Base-by-base conservation (phyloP, 2,329 filamentous ascomycete genomes). In the Alternaria sp. region DNA sequence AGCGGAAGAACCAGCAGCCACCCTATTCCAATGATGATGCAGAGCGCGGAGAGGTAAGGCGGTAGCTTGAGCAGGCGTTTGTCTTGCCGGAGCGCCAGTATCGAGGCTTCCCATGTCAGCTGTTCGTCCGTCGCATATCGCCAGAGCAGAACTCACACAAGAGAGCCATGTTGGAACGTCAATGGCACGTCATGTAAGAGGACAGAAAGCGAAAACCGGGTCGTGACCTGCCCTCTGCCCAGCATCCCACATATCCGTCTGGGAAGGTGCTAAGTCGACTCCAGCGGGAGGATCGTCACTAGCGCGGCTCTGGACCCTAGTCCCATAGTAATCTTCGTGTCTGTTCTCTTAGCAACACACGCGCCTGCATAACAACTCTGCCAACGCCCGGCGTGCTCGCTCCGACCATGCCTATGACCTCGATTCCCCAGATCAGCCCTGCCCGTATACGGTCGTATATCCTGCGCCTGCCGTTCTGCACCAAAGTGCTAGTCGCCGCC, bases 1-100 rank as follows among this genome's bases (percentile, higher is more conserved):
- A 98, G 86, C 3, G 96, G 96, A 2, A 99, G 88, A 30, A 98
- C 85, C 21, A 97, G 88, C 13, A 99, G 89, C 93, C 95, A 99
- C 71, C 89, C 87, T 59, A 97, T 87, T 57, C 96, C 96, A 73
- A 97, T 87, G 52, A 95, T 73, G 72, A 98, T 89, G 81, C 92
- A 96, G 44, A 97, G 83, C 55, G 93, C 86, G 32, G 95, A 97
- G 32, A 98, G 83, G 82, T 96, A 95, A 13, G 93, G 93, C 44
- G 95, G 94, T 17, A 97, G 82, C 82, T 92, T 92, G 67, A 96
- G 88, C 61, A 97, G 84, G 69, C 92, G 88, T 73, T 92, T 91
- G 80, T 97, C 92, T 80, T 89, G 89, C 77, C 93, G 91, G 76
- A 97, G 84, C 72, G 87, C 87, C 72, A 92, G 82, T 67, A 90